Conservation (phyloP, 2,329 filamentous ascomycete genomes). For the Microdochium trichocladiopsis region DNA sequence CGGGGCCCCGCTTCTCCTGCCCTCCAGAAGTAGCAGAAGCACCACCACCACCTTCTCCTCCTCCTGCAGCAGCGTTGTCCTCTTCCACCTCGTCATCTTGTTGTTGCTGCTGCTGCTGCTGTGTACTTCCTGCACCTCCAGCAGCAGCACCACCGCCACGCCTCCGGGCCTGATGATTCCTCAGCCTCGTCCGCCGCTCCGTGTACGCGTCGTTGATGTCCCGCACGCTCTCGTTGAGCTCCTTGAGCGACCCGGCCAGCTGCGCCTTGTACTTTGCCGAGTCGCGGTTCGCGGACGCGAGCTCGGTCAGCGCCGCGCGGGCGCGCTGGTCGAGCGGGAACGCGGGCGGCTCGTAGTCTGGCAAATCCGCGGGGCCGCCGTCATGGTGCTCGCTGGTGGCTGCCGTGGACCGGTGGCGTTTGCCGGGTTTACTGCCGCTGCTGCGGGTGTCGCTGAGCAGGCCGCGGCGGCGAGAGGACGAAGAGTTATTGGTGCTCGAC, state of each 20-base stretch:
- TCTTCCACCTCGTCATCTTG: constrained; percentile 21
- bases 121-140: not conserved
- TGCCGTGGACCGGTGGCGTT: constrained; percentile 5
- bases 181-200: constrained; percentile 24
- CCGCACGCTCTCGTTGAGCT: constrained; percentile 37
- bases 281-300: constrained; percentile 30
- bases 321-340: constrained; percentile 34
- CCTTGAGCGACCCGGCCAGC: constrained; percentile 32
- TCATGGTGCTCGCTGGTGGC: constrained; percentile 3
- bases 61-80: too few species aligned
- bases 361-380: constrained; percentile 24
- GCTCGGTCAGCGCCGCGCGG: constrained; percentile 30
- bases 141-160: not conserved
- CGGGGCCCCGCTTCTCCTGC: constrained; percentile 25
- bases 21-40: not conserved
- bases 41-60: too few species aligned
- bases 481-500: too few species aligned
- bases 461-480: not conserved
- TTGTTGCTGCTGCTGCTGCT: constrained; percentile 22
- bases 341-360: constrained; percentile 40
- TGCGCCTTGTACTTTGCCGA: constrained; percentile 36
- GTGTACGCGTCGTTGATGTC: constrained; percentile 39
- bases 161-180: constrained; percentile 13
- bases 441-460: not conserved
- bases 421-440: constrained; percentile 1